A percentile compares a stretch with the other conserved stretches of the same genome.
These are phyloP conservation scores for Mallotus nudiflorus DNA, from an alignment of 345 rosid genomes.

Conservation along the genomic window DNA sequence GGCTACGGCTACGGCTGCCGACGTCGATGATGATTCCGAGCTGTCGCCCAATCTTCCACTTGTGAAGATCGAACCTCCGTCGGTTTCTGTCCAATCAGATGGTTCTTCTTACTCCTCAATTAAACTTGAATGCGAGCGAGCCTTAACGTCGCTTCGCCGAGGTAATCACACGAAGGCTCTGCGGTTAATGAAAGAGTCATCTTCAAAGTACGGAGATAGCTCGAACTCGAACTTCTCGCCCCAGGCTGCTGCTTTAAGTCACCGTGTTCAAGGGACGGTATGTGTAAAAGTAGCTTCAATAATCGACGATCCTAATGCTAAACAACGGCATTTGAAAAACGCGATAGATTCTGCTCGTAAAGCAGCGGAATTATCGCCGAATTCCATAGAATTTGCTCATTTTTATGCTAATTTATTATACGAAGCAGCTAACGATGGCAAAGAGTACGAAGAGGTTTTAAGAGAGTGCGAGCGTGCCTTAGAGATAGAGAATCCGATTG, in stretches of 20 bases:
- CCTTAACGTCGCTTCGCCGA: constrained; percentile 69
- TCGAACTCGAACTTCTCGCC: constrained; percentile 17
- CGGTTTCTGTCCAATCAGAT: constrained; percentile 25
- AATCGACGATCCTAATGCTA: constrained; percentile 68
- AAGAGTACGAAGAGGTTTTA: constrained; percentile 80
- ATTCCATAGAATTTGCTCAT: constrained; percentile 78
- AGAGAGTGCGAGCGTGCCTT: constrained; percentile 85
- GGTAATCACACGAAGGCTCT: constrained; percentile 89
- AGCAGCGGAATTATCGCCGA: constrained; percentile 72
- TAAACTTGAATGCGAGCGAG: constrained; percentile 84
- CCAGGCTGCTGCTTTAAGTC: constrained; percentile 58
- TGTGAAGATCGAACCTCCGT: constrained; percentile 37
- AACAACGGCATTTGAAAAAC: constrained; percentile 62
- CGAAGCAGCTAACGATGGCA: constrained; percentile 77
- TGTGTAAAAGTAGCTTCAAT: constrained; percentile 71
- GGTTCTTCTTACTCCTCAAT: constrained; percentile 40
- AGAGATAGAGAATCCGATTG: constrained; percentile 65
- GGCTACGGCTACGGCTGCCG: constrained; percentile 25
- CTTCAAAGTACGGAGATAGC: constrained; percentile 49
- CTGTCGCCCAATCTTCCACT: constrained; percentile 20
- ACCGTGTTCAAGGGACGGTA: constrained; percentile 87
- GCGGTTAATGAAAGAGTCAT: constrained; percentile 79
- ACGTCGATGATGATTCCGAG: constrained; percentile 27
- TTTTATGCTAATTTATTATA: constrained; percentile 83
- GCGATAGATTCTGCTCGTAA: constrained; percentile 73